Base-by-base conservation (phyloP, 225 moss, liverwort and hornwort species). In the Bryoerythrophyllum caledonicum region DNA sequence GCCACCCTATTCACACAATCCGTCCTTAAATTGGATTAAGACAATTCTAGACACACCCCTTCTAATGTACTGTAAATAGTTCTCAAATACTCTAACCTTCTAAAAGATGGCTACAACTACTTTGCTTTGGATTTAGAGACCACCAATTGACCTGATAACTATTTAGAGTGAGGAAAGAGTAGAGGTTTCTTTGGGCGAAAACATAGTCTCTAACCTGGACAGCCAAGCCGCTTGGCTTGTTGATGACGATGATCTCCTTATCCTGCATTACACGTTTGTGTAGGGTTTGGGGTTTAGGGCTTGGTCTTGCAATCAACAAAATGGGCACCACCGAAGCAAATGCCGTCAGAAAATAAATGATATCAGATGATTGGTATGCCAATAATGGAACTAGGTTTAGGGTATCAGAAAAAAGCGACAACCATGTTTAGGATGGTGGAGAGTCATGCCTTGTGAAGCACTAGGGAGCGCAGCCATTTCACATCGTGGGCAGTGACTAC, bases 371-470 rank as follows among this genome's bases (percentile, higher is more conserved):
- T 37, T 24, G 20, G 59, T 54, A 17, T 19, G 14, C n/a, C 4
- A 15, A 44, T 14, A 7, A 10, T 53, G 34, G 38, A 38, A 38
- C 38, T 38, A 38, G 38, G 38, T 38, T 9, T 10, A 38, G 38
- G 38, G 32, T 74, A 34, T 44, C 23, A 54, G 65, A 32, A 59
- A 65, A 63, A 10, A 68, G 66, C 23, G 55, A 32, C 27, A 23
- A 32, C 25, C 3, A 55, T 25, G 15, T n/a, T n/a, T n/a, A n/a
- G 11, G 35, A 62, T 55, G 43, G 37, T 20, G 43, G 21, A 63
- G 74, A 70, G 63, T 63, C 85, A 64, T 93, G 84, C 96, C 94
- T 90, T 95, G 61, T 99, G 79, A 62, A 99, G 86, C 60, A 99
- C 79, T 48, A 88, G 80, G 84, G 86, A 86, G 28, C 91, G 91